These are phyloP conservation scores for Fusarium illudens DNA, from an alignment of 2,329 filamentous ascomycete genomes.

Conservation along the genomic window DNA sequence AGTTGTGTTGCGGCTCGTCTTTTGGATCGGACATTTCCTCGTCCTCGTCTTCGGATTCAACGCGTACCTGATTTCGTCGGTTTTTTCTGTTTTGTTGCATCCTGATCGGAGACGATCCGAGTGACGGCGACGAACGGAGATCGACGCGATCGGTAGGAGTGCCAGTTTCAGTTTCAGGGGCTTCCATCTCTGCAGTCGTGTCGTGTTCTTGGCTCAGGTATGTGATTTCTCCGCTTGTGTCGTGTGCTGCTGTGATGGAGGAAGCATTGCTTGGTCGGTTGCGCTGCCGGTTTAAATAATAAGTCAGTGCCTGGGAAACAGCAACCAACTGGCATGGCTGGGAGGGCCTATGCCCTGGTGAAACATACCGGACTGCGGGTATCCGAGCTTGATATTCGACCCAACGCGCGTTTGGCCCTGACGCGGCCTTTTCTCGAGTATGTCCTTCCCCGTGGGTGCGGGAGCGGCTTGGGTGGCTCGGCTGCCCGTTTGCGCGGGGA, in stretches of 20 bases:
- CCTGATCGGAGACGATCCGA: not conserved
- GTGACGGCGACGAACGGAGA: not conserved
- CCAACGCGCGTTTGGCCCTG: constrained; percentile 19
- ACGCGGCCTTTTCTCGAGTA: constrained; percentile 28
- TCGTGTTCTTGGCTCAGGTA: constrained; percentile 6
- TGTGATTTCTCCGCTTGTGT: constrained; percentile 9
- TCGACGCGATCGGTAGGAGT: too few relatives aligned
- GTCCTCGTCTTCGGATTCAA: not conserved
- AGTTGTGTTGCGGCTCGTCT: not conserved
- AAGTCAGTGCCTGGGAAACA: not conserved
- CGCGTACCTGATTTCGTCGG: too few relatives aligned
- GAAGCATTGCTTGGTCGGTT: constrained; percentile 26
- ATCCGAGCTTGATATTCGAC: constrained; percentile 15
- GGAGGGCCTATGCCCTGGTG: not conserved
- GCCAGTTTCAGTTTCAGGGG: not conserved
- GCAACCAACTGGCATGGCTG: not conserved
- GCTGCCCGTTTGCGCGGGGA: constrained; percentile 36
- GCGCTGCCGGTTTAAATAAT: constrained; percentile 17
- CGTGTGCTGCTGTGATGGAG: constrained; percentile 6
- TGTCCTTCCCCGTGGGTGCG: constrained; percentile 11
- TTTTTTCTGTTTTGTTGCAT: too few relatives aligned
- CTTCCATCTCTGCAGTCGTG: constrained; percentile 15
- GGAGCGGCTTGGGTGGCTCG: constrained; percentile 22
- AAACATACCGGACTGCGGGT: constrained; percentile 31
- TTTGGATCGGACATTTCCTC: not conserved